Conservation (phyloP, 1,139 yeast species). For the Lodderomyces margitis region DNA sequence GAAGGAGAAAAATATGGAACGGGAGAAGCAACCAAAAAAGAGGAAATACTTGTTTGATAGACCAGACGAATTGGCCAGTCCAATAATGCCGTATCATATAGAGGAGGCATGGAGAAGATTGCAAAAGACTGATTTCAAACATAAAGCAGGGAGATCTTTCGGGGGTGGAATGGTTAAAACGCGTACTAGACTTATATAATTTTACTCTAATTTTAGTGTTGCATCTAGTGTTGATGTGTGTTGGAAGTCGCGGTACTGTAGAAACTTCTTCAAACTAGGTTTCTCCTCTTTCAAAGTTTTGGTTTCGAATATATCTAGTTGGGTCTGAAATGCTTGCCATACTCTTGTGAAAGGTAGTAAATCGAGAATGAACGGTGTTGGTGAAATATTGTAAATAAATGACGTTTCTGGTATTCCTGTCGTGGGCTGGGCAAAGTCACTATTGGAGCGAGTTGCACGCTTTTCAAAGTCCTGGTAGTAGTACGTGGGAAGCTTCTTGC, state of each 20-base stretch:
- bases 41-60: constrained; percentile 79
- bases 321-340: constrained; percentile 36
- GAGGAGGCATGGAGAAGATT: constrained; percentile 89
- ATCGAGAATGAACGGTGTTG: constrained; percentile 25
- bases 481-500: constrained; percentile 22
- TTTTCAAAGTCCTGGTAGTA: constrained; percentile 13
- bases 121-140: constrained; percentile 61
- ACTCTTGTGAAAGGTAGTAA: constrained; percentile 33
- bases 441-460: constrained; percentile 9
- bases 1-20: constrained; percentile 21
- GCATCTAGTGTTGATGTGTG: constrained; percentile 13
- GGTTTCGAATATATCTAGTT: constrained; percentile 26
- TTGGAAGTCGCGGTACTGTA: constrained; percentile 40
- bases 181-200: constrained; percentile 40
- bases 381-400: constrained; percentile 18
- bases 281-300: constrained; percentile 17
- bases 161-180: constrained; percentile 65
- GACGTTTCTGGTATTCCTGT: constrained; percentile 30
- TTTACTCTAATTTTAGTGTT: not conserved
- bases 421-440: constrained; percentile 11
- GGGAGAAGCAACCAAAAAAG: constrained; percentile 29
- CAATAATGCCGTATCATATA: constrained; percentile 78
- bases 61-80: constrained; percentile 84
- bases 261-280: constrained; percentile 27
- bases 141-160: constrained; percentile 68